phyloP scores from a whole-genome alignment of 352 stramenopile species.

The Achlya hypogyna region DNA sequence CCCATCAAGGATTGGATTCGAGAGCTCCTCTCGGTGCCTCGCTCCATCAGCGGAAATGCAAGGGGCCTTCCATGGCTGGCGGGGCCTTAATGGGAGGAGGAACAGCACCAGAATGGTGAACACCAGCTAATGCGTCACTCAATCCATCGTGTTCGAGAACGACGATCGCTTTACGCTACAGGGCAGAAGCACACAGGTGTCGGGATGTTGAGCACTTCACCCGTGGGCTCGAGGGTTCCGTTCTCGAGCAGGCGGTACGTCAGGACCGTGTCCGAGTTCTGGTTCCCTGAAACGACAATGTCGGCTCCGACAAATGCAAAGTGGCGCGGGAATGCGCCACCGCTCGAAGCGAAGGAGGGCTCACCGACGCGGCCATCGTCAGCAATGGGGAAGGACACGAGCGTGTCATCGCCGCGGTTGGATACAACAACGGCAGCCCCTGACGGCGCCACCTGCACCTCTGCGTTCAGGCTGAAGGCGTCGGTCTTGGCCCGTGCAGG shows the following conservation, averaged over 20 bases:
- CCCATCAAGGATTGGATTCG: no score
- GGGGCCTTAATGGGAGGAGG: no score
- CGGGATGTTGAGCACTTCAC: constrained; percentile 1
- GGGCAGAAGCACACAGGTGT: constrained; percentile 8
- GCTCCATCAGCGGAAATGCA: no score
- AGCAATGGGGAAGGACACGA: constrained; percentile 6
- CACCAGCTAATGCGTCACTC: no score
- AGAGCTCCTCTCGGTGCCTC: no score
- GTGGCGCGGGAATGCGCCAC: not conserved
- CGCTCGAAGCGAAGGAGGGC: constrained; percentile 12
- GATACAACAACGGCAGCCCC: not conserved
- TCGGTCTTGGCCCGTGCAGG: not conserved
- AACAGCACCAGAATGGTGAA: no score
- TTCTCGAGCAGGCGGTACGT: not conserved
- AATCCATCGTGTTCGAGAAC: no score
- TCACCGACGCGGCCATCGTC: not conserved
- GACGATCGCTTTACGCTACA: not conserved
- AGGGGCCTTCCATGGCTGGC: no score
- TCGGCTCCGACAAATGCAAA: constrained; percentile 1
- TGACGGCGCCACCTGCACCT: constrained; percentile 11
- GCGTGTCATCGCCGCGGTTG: not conserved
- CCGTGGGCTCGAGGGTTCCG: not conserved
- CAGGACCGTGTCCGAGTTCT: constrained; percentile 16
- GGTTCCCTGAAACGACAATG: constrained; percentile 9
- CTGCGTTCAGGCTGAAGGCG: not conserved